Conservation (phyloP, 805 yeast species). For the Saccharomycopsis schoenii region DNA sequence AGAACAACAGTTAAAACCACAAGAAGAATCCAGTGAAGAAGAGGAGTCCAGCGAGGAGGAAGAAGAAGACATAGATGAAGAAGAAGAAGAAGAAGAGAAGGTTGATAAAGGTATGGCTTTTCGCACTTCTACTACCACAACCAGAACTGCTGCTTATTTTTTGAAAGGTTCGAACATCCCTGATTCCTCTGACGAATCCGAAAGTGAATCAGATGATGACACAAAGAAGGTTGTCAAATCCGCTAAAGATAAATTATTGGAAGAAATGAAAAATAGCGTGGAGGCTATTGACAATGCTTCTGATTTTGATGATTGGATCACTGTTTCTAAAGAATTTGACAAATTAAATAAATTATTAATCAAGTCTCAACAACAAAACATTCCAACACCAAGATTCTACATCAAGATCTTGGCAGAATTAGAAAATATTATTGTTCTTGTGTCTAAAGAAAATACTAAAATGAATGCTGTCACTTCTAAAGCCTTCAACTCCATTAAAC, state of each 20-base stretch:
- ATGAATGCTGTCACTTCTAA: slow-evolving; percentile 75
- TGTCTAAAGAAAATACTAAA: slow-evolving; percentile 47
- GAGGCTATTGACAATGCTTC: slow-evolving; percentile 45
- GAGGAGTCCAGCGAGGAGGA: slow-evolving; percentile 28
- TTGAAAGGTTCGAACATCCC: slow-evolving; percentile 27
- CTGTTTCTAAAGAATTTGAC: slow-evolving; percentile 69
- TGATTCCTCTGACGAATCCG: slow-evolving; percentile 34
- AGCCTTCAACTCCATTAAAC: slow-evolving; percentile 79
- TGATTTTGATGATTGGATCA: slow-evolving; percentile 42
- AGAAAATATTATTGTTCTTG: slow-evolving; percentile 51
- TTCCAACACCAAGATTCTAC: slow-evolving; percentile 61
- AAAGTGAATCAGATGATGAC: slow-evolving; percentile 45
- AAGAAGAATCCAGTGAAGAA: slow-evolving; percentile 25
- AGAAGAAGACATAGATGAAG: slow-evolving; percentile 25
- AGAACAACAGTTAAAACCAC: slow-evolving; percentile 20
- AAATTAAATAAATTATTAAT: slow-evolving; percentile 55
- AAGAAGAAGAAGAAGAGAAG: slow-evolving; percentile 26
- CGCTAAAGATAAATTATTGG: slow-evolving; percentile 85
- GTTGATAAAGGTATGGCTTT: slow-evolving; percentile 24
- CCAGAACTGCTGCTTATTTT: slow-evolving; percentile 14
- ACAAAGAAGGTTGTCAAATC: slow-evolving; percentile 79
- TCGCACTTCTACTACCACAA: slow-evolving; percentile 8
- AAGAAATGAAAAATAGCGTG: slow-evolving; percentile 69
- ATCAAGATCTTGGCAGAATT: slow-evolving; percentile 60
- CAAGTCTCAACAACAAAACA: slow-evolving; percentile 67